These are phyloP conservation scores for Lasiosphaeria miniovina DNA, from an alignment of 495 filamentous ascomycete species.

Conservation along the genomic window DNA sequence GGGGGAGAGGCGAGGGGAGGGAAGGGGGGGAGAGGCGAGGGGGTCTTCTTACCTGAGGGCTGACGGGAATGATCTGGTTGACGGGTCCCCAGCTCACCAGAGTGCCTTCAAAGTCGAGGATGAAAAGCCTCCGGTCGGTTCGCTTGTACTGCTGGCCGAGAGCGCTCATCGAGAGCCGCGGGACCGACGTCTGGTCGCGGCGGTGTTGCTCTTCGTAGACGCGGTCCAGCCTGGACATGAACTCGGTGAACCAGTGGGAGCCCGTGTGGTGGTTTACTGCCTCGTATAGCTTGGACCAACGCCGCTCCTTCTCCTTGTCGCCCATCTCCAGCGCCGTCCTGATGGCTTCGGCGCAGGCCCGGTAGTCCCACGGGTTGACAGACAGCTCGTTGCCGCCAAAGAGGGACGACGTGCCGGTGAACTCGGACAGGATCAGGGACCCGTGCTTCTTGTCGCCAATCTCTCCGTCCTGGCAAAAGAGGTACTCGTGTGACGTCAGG, in stretches of 20 bases:
- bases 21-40: background rate
- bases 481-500: constrained; percentile 85
- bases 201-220: constrained; percentile 79
- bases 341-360: constrained; percentile 78
- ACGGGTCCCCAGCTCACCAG: constrained; percentile 80
- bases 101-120: constrained; percentile 91
- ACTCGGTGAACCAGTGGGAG: constrained; percentile 73
- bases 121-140: constrained; percentile 68
- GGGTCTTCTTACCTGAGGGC: constrained; percentile 57
- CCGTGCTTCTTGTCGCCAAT: constrained; percentile 70
- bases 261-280: constrained; percentile 79
- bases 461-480: constrained; percentile 89
- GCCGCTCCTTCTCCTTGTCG: constrained; percentile 63
- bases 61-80: constrained; percentile 74
- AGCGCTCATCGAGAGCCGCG: constrained; percentile 65
- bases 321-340: constrained; percentile 73
- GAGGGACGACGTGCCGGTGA: constrained; percentile 84
- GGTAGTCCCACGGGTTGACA: constrained; percentile 93
- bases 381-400: constrained; percentile 73
- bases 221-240: constrained; percentile 62
- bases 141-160: constrained; percentile 63
- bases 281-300: constrained; percentile 72
- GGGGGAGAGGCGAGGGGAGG: no score
- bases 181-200: constrained; percentile 79
- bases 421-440: constrained; percentile 87